phyloP scores from a whole-genome alignment of 1,139 yeast genomes.

The Casaregolazyma lundiana region DNA sequence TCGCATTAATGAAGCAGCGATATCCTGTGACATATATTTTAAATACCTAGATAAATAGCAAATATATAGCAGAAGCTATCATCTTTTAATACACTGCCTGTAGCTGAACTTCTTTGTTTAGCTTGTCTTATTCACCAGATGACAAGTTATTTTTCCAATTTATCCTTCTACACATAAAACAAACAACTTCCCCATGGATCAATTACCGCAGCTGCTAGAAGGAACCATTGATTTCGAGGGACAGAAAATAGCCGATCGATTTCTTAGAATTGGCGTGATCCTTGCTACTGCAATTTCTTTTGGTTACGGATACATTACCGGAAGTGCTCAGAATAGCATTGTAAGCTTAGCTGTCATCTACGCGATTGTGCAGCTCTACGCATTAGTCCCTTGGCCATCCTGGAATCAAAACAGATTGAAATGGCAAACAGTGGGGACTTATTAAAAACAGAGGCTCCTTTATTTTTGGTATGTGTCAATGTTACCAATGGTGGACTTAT shows the following conservation, averaged over 20 bases:
- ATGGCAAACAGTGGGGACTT: constrained; percentile 33
- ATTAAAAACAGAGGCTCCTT: constrained; percentile 4
- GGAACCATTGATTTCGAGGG: constrained; percentile 63
- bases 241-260: constrained; percentile 43
- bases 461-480: background rate
- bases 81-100: too few relatives aligned
- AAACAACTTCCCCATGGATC: constrained; percentile 21
- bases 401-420: constrained; percentile 45
- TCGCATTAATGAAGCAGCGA: too few relatives aligned
- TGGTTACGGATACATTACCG: constrained; percentile 43
- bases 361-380: constrained; percentile 37
- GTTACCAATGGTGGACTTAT: background rate
- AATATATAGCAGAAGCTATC: too few relatives aligned
- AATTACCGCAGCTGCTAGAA: constrained; percentile 35
- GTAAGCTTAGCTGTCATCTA: constrained; percentile 38
- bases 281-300: constrained; percentile 40
- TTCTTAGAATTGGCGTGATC: constrained; percentile 25
- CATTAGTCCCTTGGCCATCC: constrained; percentile 54
- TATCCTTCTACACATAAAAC: constrained; percentile 5
- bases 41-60: too few relatives aligned
- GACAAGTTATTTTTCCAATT: constrained; percentile 9
- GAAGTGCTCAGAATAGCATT: constrained; percentile 38
- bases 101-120: too few relatives aligned
- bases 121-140: too few relatives aligned
- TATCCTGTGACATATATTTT: too few relatives aligned